These are phyloP conservation scores for Solanum phureja DNA, from an alignment of 257 asterid genomes.

Conservation along the genomic window DNA sequence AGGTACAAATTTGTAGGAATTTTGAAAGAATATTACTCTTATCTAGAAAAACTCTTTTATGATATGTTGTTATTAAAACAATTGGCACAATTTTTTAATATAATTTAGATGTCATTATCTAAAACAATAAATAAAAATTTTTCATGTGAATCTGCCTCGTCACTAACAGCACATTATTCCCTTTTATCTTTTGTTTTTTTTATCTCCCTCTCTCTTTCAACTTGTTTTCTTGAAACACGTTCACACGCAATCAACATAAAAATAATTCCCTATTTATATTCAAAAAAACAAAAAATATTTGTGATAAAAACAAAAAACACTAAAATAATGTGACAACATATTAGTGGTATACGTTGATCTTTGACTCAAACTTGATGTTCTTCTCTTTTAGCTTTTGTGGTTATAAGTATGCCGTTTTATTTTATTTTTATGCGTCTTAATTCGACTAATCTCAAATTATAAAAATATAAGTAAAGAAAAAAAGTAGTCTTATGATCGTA, in stretches of 20 bases:
- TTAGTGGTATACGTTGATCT: too few relatives aligned
- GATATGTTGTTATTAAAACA: not conserved
- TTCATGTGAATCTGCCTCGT: conserved; percentile 4
- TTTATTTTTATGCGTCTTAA: too few relatives aligned
- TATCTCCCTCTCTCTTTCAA: not conserved
- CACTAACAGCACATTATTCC: conserved; percentile 15
- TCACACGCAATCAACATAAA: conserved; percentile 5
- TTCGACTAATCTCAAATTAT: not conserved
- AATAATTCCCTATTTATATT: not conserved
- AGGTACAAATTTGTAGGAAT: not conserved
- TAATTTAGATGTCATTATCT: not conserved
- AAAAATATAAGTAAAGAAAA: not conserved
- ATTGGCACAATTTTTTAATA: not conserved
- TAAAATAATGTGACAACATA: too few relatives aligned
- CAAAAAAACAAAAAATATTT: too few relatives aligned
- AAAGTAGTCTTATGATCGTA: too few relatives aligned
- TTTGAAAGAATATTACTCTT: not conserved
- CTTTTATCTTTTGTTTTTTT: not conserved
- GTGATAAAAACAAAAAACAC: too few relatives aligned
- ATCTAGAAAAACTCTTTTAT: not conserved
- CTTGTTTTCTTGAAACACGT: not conserved
- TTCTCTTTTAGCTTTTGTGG: too few relatives aligned
- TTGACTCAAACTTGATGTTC: too few relatives aligned
- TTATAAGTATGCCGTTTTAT: too few relatives aligned
- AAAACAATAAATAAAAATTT: not conserved